These are phyloP conservation scores for Boletus sp. DNA, from an alignment of 1,284 basidiomycete genomes.

Conservation along the genomic window DNA sequence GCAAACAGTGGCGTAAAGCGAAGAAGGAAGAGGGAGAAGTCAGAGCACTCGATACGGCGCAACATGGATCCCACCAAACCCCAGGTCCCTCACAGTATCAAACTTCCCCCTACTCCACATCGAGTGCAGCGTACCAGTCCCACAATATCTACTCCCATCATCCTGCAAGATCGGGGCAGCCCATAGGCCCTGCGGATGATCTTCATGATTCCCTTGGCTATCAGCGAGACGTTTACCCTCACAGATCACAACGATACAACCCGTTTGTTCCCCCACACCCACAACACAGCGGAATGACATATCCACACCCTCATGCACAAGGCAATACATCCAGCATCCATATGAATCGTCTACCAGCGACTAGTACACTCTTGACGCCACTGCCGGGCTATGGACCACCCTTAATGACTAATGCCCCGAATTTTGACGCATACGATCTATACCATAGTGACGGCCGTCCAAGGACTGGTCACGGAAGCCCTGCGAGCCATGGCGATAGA, in stretches of 20 bases:
- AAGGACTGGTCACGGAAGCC: conserved; percentile 19
- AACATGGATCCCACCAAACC: conserved; percentile 18
- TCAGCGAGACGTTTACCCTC: conserved; percentile 22
- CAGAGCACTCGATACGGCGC: conserved; percentile 17
- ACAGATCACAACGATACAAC: conserved; percentile 28
- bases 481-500: conserved; percentile 23
- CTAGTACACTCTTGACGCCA: conserved; percentile 50
- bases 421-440: conserved; percentile 15
- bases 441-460: conserved; percentile 22
- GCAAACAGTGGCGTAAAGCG: conserved; percentile 91
- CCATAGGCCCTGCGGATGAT: conserved; percentile 15
- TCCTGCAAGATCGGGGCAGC: conserved; percentile 14
- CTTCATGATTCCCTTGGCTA: conserved; percentile 18
- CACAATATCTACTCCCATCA: conserved; percentile 21
- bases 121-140: conserved; percentile 19
- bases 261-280: conserved; percentile 20
- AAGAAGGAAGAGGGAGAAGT: conserved; percentile 70
- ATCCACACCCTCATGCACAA: conserved; percentile 18
- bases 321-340: conserved; percentile 14
- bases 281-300: conserved; percentile 17
- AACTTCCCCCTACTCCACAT: conserved; percentile 21
- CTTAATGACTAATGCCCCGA: conserved; percentile 10
- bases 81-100: conserved; percentile 20
- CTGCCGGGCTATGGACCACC: conserved; percentile 41
- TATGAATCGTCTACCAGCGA: conserved; percentile 36